phyloP scores from a whole-genome alignment of 805 yeast species.

The Saturnispora saitoi region DNA sequence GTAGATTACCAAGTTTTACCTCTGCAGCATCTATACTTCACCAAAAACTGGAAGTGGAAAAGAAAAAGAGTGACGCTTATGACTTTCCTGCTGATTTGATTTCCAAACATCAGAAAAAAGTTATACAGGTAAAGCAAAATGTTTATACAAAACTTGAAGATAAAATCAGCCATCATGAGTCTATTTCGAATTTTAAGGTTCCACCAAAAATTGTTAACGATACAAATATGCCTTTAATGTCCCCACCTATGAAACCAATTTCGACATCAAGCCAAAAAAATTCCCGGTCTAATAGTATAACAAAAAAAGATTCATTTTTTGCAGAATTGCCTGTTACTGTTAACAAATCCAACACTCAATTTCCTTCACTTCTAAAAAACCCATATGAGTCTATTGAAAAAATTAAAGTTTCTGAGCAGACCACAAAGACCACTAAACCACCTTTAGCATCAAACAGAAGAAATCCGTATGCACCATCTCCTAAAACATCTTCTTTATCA shows the following conservation, averaged over 20 bases:
- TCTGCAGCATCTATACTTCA: constrained; percentile 9
- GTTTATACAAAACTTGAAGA: constrained; percentile 25
- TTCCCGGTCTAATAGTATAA: constrained; percentile 1
- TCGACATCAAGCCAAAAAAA: neutral
- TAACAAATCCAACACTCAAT: constrained; percentile 3
- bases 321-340: constrained; percentile 44
- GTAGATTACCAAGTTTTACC: neutral
- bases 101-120: constrained; percentile 32
- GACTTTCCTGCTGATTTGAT: constrained; percentile 60
- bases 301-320: constrained; percentile 34
- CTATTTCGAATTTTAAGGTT: constrained; percentile 6
- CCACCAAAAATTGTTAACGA: neutral
- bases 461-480: constrained; percentile 14
- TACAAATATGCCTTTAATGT: neutral
- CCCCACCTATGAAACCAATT: neutral
- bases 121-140: constrained; percentile 27
- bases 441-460: neutral
- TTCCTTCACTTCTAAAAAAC: constrained; percentile 18
- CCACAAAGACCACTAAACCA: neutral
- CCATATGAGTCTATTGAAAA: constrained; percentile 18
- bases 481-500: neutral
- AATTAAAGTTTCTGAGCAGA: constrained; percentile 13
- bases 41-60: constrained; percentile 24
- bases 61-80: constrained; percentile 65
- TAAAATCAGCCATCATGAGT: constrained; percentile 4